phyloP scores from a whole-genome alignment of 2,329 filamentous ascomycete genomes.

The Daldinia sp. region DNA sequence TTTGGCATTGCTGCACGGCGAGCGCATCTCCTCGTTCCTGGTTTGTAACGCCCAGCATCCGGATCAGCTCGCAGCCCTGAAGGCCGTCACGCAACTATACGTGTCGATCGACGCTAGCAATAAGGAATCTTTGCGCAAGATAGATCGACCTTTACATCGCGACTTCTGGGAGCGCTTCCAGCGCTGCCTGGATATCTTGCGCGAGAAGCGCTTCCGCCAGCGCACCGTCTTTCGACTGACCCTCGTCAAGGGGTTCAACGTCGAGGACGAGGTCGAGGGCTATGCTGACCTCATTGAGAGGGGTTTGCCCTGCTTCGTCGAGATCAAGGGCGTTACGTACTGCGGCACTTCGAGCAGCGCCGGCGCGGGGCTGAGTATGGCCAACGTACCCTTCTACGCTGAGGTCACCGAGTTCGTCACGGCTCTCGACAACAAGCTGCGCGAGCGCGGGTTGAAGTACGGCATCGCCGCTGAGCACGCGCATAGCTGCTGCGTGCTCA shows the following conservation, averaged over 20 bases:
- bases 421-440: conserved; percentile 77
- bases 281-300: conserved; percentile 91
- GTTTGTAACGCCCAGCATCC: conserved; percentile 98
- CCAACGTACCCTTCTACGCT: conserved; percentile 95
- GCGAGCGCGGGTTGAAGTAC: conserved; percentile 78
- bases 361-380: conserved; percentile 91
- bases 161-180: conserved; percentile 99
- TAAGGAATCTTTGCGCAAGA: conserved; percentile 85
- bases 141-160: conserved; percentile 91
- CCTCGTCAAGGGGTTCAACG: conserved; percentile 97
- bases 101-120: conserved; percentile 97
- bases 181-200: conserved; percentile 88
- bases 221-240: conserved; percentile 95
- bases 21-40: conserved; percentile 92
- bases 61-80: conserved; percentile 83
- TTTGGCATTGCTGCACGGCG: conserved; percentile 81
- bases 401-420: conserved; percentile 87
- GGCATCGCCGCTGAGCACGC: conserved; percentile 95
- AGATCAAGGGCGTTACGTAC: conserved; percentile 97
- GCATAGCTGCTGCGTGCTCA: conserved; percentile 90
- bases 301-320: conserved; percentile 90
- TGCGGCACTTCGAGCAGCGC: conserved; percentile 90
- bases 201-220: conserved; percentile 84
- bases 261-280: conserved; percentile 90
- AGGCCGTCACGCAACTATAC: conserved; percentile 93